Evolutionary conservation across 2,329 filamentous ascomycete species (phyloP), one percentile per base, ranked within the genome.

Genomic region (Sphaerulina populicola): DNA sequence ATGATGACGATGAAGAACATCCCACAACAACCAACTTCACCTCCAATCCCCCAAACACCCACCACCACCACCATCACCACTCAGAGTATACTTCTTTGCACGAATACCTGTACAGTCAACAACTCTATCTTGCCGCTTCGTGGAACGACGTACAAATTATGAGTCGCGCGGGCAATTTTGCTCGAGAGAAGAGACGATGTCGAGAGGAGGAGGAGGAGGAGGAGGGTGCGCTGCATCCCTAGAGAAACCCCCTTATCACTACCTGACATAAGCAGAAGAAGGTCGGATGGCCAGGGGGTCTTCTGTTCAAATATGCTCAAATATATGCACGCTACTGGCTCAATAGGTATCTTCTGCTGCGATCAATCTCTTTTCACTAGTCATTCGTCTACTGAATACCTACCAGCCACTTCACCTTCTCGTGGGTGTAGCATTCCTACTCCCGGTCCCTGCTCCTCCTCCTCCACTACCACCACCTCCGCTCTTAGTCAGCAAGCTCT

Each of bases 401-500:
- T 27, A 27, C 23, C 6, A 7, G 5, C 18, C 27, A 14, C 27
- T 15, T 36, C 38, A 30, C 30, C 35, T 39, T 31, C 51, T 58
- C 8, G 57, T 52, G 4, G 57, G 57, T 10, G 57, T 60, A 21
- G 29, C 50, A 23, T 47, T 49, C 31, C 51, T 53, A 47, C 57
- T 58, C 6, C 42, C 23, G 23, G 18, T 18, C 18, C 18, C 18
- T n/a, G n/a, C n/a, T 18, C 23, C 23, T 6, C 23, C 23, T 7
- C 23, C 23, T 27, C 23, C 23, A 6, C 23, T 39, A 21, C 62
- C 42, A 29, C 61, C 57, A 9, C 62, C 59, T 4, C 68, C 70
- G 27, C 68, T 67, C 57, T 76, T 79, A 62, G 78, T 80, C 65
- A 80, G 75, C 41, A 82, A 67, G 9, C 74, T 75, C 10, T 74